phyloP scores from a whole-genome alignment of 179 eudicot species.

The Silene noctiflora region DNA sequence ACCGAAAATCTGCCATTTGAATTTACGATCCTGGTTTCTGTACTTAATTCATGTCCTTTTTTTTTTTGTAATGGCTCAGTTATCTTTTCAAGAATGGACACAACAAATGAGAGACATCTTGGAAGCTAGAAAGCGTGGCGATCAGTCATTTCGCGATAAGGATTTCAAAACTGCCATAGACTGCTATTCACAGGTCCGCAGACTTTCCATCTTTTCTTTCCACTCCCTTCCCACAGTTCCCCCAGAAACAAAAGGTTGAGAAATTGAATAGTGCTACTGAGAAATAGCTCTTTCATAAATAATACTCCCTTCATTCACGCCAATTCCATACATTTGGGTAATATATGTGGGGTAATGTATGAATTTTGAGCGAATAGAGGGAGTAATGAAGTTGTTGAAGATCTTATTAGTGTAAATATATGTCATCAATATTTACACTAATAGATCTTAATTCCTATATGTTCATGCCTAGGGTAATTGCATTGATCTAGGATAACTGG shows the following conservation, averaged over 20 bases:
- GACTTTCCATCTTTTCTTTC: not conserved
- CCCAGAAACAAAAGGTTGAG: not conserved
- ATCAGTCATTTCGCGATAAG: constrained; percentile 87
- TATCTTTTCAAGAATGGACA: constrained; percentile 99
- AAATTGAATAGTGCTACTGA: not conserved
- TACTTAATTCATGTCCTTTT: constrained; percentile 7
- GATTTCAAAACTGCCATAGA: constrained; percentile 88
- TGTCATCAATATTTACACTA: too few relatives aligned
- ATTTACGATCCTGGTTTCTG: not conserved
- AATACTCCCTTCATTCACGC: not conserved
- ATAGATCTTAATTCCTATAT: too few relatives aligned
- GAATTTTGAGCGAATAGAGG: too few relatives aligned
- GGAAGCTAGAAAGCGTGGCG: constrained; percentile 93
- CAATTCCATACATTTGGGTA: too few relatives aligned
- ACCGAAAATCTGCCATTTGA: constrained; percentile 14
- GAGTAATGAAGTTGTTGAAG: not conserved
- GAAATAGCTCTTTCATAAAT: not conserved
- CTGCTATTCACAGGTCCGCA: constrained; percentile 86
- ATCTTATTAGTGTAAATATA: not conserved
- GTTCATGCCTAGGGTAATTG: not conserved
- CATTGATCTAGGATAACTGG: not conserved
- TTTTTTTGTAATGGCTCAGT: constrained; percentile 36
- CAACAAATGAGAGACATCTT: constrained; percentile 94
- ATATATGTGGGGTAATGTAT: too few relatives aligned
- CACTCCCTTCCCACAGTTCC: not conserved